Evolutionary conservation across 306 rosid species (phyloP).

Genomic region (Sindora glabra): DNA sequence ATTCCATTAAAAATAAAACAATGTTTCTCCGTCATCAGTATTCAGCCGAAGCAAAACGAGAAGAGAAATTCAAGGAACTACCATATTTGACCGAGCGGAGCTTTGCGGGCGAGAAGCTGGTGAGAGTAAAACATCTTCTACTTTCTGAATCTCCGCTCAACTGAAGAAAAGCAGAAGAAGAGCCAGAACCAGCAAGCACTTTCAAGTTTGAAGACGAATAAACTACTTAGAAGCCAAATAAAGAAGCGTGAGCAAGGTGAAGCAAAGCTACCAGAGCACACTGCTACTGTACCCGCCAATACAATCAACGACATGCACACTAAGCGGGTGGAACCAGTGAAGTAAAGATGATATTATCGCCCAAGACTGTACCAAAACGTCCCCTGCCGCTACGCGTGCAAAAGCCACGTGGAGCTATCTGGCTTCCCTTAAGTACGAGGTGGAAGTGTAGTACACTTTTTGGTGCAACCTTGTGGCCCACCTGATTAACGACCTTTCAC

Average conservation of each 20-base stretch:
- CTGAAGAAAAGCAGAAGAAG: background rate
- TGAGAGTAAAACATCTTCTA: conserved; percentile 71
- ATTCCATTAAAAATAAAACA: background rate
- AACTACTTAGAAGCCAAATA: background rate
- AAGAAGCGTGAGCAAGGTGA: background rate
- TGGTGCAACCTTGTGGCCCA: conserved; percentile 16
- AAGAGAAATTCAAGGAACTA: background rate
- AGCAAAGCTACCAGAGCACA: background rate
- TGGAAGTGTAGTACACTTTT: background rate
- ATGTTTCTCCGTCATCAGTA: background rate
- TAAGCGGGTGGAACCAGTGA: background rate
- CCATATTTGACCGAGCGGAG: conserved; percentile 88
- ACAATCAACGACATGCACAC: conserved; percentile 1
- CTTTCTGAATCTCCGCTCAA: background rate
- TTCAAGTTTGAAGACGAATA: background rate
- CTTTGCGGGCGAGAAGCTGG: conserved; percentile 80
- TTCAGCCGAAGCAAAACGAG: background rate
- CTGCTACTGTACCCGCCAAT: background rate
- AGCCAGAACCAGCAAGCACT: background rate
- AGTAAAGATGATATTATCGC: background rate
- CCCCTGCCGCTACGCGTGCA: background rate
- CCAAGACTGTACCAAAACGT: background rate
- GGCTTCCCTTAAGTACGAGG: background rate
- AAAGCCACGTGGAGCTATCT: background rate
- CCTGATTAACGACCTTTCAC: background rate